phyloP scores from a whole-genome alignment of 805 yeast species.

The Blastobotrys terrestris region DNA sequence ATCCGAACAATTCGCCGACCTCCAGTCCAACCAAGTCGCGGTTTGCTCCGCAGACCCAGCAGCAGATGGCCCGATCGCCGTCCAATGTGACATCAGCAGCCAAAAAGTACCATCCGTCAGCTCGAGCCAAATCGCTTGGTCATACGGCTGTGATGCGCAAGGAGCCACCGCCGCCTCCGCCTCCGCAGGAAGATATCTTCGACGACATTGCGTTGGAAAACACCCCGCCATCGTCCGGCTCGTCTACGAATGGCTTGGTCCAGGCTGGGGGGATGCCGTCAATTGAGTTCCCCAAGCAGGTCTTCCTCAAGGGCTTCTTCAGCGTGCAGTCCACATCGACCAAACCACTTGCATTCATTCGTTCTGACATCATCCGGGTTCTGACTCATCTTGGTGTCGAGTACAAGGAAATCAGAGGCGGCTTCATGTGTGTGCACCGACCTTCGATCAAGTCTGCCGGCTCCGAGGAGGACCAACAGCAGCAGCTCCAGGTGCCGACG shows the following conservation, averaged over 20 bases:
- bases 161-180: not conserved
- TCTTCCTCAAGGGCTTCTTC: slow-evolving; percentile 88
- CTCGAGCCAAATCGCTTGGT: slow-evolving; percentile 84
- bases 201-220: slow-evolving; percentile 18
- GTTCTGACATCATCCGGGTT: slow-evolving; percentile 75
- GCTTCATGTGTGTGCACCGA: slow-evolving; percentile 72
- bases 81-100: not conserved
- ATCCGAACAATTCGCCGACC: slow-evolving; percentile 6
- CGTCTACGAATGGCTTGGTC: not conserved
- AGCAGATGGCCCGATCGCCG: slow-evolving; percentile 2
- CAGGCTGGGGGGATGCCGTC: slow-evolving; percentile 60
- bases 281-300: slow-evolving; percentile 84
- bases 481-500: slow-evolving; percentile 7
- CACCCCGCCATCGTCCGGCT: slow-evolving; percentile 2
- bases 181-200: slow-evolving; percentile 17
- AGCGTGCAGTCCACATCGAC: slow-evolving; percentile 94
- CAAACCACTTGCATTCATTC: slow-evolving; percentile 80
- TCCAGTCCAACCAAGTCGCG: not conserved
- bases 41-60: not conserved
- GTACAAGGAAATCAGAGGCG: slow-evolving; percentile 88
- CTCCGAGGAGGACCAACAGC: slow-evolving; percentile 6
- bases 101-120: slow-evolving; percentile 62
- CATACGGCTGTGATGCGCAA: slow-evolving; percentile 35
- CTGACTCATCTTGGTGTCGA: slow-evolving; percentile 71
- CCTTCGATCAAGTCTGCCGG: slow-evolving; percentile 33